Evolutionary conservation across 108 stramenopile genomes (phyloP), one percentile per base, ranked within the genome.

Genomic region (Cyclotella distinguenda): DNA sequence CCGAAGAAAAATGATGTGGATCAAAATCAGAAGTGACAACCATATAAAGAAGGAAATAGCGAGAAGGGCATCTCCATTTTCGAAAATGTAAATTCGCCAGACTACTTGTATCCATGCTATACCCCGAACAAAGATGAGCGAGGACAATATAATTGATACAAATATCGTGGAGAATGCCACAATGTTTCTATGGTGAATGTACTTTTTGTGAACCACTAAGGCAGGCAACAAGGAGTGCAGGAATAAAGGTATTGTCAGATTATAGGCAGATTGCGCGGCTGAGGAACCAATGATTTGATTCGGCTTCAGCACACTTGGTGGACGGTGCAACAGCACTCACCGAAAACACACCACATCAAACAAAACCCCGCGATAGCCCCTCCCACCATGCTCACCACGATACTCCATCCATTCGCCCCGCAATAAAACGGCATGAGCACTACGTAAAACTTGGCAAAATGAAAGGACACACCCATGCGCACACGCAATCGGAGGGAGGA

Each of bases 361-460:
- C 56, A 25, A 51, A 77, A 77, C 23, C 75, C 75, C 7, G 36
- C 46, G 3, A 61, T 21, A 0, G 15, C 47, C 12, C 75, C 75
- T 2, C 34, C 18, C 6, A 57, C 23, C 5, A 68, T 68, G n/a
- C 66, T 67, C 22, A 68, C 27, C 4, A 65, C 57, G 9, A 76
- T 40, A 7, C 54, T 61, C 5, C 16, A 13, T 27, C 18, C 33
- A n/a, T 63, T 67, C 22, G 48, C 49, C 15, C 74, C 74, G 28
- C 74, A 76, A 34, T 76, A 76, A 39, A 76, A 76, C 27, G 73
- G 73, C 64, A 74, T 60, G 1, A 74, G 42, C 31, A 72, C 30
- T 21, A 77, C 50, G 62, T 69, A 69, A 39, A 77, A 69, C 60
- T 77, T 77, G 21, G 68, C 35, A 51, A 77, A 77, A 30, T 77